A percentile compares a stretch with the other conserved stretches of the same genome.
These are phyloP conservation scores for Niveomyces coronatus DNA, from an alignment of 2,329 filamentous ascomycete species.

Conservation along the genomic window DNA sequence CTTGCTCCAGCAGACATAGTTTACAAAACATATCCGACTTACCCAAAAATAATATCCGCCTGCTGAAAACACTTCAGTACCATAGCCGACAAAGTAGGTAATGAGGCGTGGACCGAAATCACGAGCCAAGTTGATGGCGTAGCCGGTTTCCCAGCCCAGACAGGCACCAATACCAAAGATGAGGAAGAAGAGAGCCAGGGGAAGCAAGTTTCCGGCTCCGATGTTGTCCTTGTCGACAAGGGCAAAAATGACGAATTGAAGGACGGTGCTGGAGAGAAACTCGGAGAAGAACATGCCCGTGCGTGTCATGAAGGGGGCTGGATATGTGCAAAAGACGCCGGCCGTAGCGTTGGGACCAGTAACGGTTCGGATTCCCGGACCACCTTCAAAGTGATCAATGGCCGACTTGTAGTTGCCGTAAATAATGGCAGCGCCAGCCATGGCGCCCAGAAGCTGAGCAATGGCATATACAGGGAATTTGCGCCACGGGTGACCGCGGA, in stretches of 20 bases:
- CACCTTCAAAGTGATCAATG: conserved; percentile 55
- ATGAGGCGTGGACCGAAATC: conserved; percentile 62
- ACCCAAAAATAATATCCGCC: conserved; percentile 67
- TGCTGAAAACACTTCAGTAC: conserved; percentile 53
- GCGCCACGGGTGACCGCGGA: conserved; percentile 57
- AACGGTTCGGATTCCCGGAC: conserved; percentile 50
- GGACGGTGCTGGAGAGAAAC: conserved; percentile 54
- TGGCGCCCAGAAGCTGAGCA: conserved; percentile 57
- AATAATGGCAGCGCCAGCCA: conserved; percentile 48
- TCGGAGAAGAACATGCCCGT: conserved; percentile 63
- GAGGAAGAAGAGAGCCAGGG: conserved; percentile 57
- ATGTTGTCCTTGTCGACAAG: conserved; percentile 49
- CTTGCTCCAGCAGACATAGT: too few relatives aligned
- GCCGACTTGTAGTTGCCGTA: conserved; percentile 55
- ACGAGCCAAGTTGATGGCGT: conserved; percentile 63
- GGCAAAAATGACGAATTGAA: conserved; percentile 65
- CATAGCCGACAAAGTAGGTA: conserved; percentile 59
- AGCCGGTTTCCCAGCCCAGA: conserved; percentile 69
- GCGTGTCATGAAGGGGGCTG: conserved; percentile 53
- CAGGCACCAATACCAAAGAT: conserved; percentile 64
- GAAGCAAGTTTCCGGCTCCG: conserved; percentile 45
- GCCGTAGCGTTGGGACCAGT: conserved; percentile 49
- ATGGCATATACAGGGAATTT: conserved; percentile 59
- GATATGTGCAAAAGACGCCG: conserved; percentile 65
- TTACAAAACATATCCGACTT: conserved; percentile 16